Conservation (phyloP, 1,284 basidiomycete species). For the Stygiomarasmius scandens region DNA sequence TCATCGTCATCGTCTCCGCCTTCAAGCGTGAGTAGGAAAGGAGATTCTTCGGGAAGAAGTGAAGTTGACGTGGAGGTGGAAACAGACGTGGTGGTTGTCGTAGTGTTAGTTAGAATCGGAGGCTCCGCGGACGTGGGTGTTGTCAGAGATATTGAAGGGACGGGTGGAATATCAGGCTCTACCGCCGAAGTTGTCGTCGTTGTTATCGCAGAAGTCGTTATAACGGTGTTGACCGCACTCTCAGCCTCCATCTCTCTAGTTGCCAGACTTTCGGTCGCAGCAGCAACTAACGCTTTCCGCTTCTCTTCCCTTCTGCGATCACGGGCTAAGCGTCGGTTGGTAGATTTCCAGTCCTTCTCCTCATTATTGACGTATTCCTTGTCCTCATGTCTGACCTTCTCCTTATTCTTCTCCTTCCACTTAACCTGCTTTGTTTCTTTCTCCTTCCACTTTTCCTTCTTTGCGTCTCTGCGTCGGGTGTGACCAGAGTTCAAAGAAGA, state of each 20-base stretch:
- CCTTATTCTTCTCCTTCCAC: conserved; percentile 9
- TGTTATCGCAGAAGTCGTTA: conserved; percentile 6
- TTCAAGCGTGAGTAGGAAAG: conserved; percentile 22
- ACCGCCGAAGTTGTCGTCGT: background rate
- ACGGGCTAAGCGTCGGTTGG: conserved; percentile 47
- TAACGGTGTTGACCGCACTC: conserved; percentile 24
- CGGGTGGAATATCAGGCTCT: background rate
- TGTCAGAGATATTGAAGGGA: background rate
- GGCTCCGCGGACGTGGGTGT: conserved; percentile 1
- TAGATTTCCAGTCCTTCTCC: conserved; percentile 26
- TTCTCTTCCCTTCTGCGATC: conserved; percentile 51
- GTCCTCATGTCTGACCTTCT: background rate
- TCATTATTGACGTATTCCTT: background rate
- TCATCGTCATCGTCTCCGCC: conserved; percentile 28
- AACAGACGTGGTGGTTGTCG: background rate
- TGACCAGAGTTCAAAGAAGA: conserved; percentile 12
- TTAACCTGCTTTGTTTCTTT: background rate
- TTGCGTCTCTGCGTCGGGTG: conserved; percentile 17
- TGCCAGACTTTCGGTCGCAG: conserved; percentile 26
- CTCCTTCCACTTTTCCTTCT: conserved; percentile 13
- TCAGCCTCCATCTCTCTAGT: conserved; percentile 29
- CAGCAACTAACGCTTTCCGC: conserved; percentile 31
- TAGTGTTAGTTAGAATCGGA: background rate
- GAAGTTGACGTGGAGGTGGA: background rate
- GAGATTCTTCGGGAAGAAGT: conserved; percentile 14